Evolutionary conservation across 345 rosid species (phyloP).

Genomic region (Ceriops decandra): DNA sequence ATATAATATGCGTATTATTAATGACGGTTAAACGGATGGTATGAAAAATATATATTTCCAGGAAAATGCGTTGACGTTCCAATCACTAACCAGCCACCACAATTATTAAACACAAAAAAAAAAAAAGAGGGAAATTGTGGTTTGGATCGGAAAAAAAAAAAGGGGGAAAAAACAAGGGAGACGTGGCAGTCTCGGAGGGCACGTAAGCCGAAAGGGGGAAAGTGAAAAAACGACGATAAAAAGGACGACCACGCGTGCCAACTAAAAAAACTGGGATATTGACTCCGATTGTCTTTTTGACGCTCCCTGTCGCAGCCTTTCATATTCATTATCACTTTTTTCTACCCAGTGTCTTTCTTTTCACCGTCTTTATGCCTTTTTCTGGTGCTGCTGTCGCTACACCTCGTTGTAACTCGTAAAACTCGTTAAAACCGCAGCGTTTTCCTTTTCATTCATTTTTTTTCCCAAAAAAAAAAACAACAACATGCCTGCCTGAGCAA

Average conservation of each 20-base stretch:
- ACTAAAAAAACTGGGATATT: slow-evolving; percentile 36
- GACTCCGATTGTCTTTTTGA: slow-evolving; percentile 29
- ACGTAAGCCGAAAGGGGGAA: slow-evolving; percentile 8
- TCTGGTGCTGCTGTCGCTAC: not conserved
- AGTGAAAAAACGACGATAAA: slow-evolving; percentile 32
- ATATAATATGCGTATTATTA: too few species aligned
- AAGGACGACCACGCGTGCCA: slow-evolving; percentile 49
- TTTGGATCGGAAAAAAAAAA: not conserved
- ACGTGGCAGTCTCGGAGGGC: slow-evolving; percentile 14
- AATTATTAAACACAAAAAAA: not conserved
- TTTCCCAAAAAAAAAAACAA: not conserved
- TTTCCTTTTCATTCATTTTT: not conserved
- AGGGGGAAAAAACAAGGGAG: not conserved
- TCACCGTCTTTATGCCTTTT: not conserved
- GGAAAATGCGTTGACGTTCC: slow-evolving; percentile 25
- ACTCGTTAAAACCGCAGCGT: not conserved
- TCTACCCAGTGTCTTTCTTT: not conserved
- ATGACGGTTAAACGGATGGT: too few species aligned
- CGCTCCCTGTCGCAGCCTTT: slow-evolving; percentile 30
- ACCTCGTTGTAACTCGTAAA: not conserved
- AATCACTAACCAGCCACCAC: not conserved
- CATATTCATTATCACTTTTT: not conserved
- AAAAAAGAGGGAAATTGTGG: not conserved
- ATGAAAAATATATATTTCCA: too few species aligned
- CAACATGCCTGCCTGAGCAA: not conserved